Evolutionary conservation across 495 filamentous ascomycete species (phyloP).

Genomic region (Penicillium canariense): DNA sequence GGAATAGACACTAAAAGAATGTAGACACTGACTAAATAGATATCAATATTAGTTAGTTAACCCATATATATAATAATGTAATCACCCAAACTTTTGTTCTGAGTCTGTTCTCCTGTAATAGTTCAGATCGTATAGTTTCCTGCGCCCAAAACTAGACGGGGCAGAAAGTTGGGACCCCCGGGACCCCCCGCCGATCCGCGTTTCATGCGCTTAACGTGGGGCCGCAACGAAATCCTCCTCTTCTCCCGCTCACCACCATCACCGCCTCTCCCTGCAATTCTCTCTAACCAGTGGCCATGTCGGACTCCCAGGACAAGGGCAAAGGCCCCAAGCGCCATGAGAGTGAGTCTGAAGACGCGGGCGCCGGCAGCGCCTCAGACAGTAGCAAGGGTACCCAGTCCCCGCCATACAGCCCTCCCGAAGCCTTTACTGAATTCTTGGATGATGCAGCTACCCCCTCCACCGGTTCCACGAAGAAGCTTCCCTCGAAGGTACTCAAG

Average conservation of each 20-base stretch:
- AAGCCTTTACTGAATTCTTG: slow-evolving; percentile 8
- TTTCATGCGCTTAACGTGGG: slow-evolving; percentile 34
- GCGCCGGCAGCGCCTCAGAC: background rate
- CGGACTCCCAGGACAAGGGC: slow-evolving; percentile 42
- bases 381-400: slow-evolving; percentile 12
- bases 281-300: slow-evolving; percentile 27
- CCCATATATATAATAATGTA: background rate
- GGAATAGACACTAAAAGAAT: background rate
- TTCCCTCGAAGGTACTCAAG: slow-evolving; percentile 45
- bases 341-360: slow-evolving; percentile 11
- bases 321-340: slow-evolving; percentile 35
- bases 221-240: slow-evolving; percentile 25
- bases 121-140: background rate
- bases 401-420: background rate
- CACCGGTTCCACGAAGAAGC: slow-evolving; percentile 34
- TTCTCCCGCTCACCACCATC: slow-evolving; percentile 15
- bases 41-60: background rate
- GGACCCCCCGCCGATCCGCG: slow-evolving; percentile 23
- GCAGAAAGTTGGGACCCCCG: slow-evolving; percentile 24
- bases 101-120: background rate
- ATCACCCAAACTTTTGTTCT: background rate
- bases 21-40: background rate
- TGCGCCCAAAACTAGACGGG: background rate
- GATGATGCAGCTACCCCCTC: slow-evolving; percentile 1
- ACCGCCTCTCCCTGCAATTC: slow-evolving; percentile 2